A percentile compares a stretch with the other conserved stretches of the same genome.
These are phyloP conservation scores for Quercus alba DNA, from an alignment of 306 rosid species.

Conservation along the genomic window DNA sequence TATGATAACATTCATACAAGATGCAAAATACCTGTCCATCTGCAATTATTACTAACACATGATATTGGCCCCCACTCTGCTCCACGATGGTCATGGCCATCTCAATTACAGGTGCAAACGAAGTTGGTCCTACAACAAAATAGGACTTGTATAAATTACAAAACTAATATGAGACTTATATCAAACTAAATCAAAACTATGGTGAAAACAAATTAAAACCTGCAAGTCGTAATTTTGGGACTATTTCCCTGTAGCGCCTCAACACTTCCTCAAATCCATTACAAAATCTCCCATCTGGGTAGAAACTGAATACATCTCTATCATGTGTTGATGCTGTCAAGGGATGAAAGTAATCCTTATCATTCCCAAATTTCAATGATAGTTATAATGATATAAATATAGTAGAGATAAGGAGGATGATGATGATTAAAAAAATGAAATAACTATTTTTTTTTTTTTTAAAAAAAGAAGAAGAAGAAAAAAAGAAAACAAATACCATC, in stretches of 20 bases:
- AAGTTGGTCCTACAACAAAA: constrained; percentile 77
- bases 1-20: neutral
- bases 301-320: constrained; percentile 86
- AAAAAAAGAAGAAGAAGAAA: too few relatives aligned
- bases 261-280: constrained; percentile 94
- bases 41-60: constrained; percentile 63
- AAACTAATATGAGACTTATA: constrained; percentile 1
- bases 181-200: neutral
- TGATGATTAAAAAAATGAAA: neutral
- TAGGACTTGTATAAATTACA: neutral
- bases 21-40: constrained; percentile 86
- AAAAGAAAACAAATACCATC: constrained; percentile 50
- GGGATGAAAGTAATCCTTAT: constrained; percentile 17
- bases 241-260: constrained; percentile 71
- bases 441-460: neutral
- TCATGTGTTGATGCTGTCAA: constrained; percentile 89
- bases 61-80: constrained; percentile 90
- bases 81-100: constrained; percentile 94
- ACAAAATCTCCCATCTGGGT: constrained; percentile 67
- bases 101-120: constrained; percentile 89
- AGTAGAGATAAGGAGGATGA: neutral
- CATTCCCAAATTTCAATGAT: constrained; percentile 12
- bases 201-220: constrained; percentile 42
- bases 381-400: neutral
- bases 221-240: constrained; percentile 77